Evolutionary conservation across 2,329 filamentous ascomycete genomes (phyloP).

Genomic region (Cordyceps tenuipes): DNA sequence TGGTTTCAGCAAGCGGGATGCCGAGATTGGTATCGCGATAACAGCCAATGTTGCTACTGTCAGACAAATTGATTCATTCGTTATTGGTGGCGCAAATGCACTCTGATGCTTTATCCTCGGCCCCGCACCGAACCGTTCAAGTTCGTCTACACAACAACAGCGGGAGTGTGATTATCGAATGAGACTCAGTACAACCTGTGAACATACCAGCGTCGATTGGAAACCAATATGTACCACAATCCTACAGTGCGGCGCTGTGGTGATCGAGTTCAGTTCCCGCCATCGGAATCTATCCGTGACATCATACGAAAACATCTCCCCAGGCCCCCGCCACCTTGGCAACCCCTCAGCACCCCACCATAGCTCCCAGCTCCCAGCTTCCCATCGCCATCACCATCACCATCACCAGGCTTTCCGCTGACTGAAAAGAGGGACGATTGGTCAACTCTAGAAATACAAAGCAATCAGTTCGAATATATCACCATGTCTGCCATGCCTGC

Average conservation of each 20-base stretch:
- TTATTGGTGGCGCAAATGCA: no score
- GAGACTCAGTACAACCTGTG: neutral
- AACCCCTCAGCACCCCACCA: constrained; percentile 9
- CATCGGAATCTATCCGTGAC: neutral
- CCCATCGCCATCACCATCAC: neutral
- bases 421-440: neutral
- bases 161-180: neutral
- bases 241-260: neutral
- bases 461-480: neutral
- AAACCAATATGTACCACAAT: neutral
- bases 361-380: neutral
- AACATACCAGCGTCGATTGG: neutral
- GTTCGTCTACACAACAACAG: neutral
- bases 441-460: neutral
- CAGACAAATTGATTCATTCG: no score
- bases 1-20: no score
- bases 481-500: constrained; percentile 43
- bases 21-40: no score
- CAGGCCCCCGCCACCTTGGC: neutral
- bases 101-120: no score
- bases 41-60: no score
- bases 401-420: neutral
- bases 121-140: neutral
- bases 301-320: neutral
- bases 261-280: neutral